These are phyloP conservation scores for Dichotomocladium elegans DNA, from an alignment of 371 early-diverging fungal species.

Conservation along the genomic window DNA sequence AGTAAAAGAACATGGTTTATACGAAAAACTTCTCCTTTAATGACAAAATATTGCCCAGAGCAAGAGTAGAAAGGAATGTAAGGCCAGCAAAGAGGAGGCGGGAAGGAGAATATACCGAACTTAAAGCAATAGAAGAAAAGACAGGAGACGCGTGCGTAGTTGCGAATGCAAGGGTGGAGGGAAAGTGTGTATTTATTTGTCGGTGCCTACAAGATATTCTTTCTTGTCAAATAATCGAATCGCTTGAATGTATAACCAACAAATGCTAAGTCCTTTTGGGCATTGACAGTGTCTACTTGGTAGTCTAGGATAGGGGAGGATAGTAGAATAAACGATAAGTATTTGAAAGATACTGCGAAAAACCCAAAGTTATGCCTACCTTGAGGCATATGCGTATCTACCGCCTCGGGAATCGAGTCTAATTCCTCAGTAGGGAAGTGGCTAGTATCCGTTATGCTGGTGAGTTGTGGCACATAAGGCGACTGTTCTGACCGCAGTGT, in stretches of 20 bases:
- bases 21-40: no score
- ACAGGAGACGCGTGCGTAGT: no score
- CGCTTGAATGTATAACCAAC: slow-evolving; percentile 95
- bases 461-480: slow-evolving; percentile 93
- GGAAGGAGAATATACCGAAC: no score
- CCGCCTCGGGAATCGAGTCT: slow-evolving; percentile 62
- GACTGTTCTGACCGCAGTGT: slow-evolving; percentile 77
- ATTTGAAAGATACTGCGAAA: no score
- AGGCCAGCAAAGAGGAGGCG: no score
- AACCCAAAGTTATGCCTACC: background rate
- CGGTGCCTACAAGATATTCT: slow-evolving; percentile 74
- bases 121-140: no score
- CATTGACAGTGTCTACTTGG: slow-evolving; percentile 40
- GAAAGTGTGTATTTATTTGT: no score
- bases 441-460: slow-evolving; percentile 93
- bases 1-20: no score
- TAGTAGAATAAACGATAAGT: background rate
- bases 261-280: slow-evolving; percentile 90
- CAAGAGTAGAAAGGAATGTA: no score
- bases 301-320: slow-evolving; percentile 29
- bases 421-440: slow-evolving; percentile 96
- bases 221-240: slow-evolving; percentile 83
- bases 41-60: no score
- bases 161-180: no score
- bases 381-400: slow-evolving; percentile 24